Base-by-base conservation (phyloP, 371 early-diverging fungal genomes). In the Paraphysoderma sedebokerense region DNA sequence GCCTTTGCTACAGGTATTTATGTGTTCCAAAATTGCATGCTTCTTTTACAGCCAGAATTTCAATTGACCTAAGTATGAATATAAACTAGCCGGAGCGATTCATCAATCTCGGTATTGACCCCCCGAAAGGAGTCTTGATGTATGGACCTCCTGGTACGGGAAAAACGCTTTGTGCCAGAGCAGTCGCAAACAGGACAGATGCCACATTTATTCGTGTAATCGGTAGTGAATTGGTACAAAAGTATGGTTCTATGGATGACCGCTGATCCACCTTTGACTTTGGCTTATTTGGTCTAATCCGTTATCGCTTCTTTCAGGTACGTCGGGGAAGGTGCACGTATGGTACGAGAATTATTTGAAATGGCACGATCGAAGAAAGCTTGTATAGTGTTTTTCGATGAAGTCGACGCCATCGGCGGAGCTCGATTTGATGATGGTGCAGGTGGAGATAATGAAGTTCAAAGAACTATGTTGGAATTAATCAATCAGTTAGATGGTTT, bases 101-200 rank as follows among this genome's bases (percentile, higher is more conserved):
- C 63, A 85, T 90, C 35, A 85, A 83, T 52, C 70, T 93, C 7
- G 96, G 93, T 53, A 93, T 93, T 56, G 92, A 96, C 56, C 95
- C 93, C 29, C 97, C 95, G 30, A 92, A 95, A 72, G 99, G 99
- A 52, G 98, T 99, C 9, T 63, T 99, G 51, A 75, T 98, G 3
- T 99, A 98, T 61, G 96, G 99, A 19, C 99, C 99, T 44, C 99
- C 99, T 23, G 99, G 99, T 56, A 99, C 99, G 15, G 99, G 99
- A 46, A 99, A 99, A 70, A 99, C 99, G 5, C 76, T 99, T n/a
- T 84, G 92, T 53, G 99, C 99, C 12, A 77, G 98, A 54, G 99
- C 99, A 8, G 99, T 99, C 5, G 99, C 99, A 36, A 98, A 99
- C 70, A 77, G 98, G 46, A 99, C 99, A 13, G 98, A 98, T 58